Conservation (phyloP, 768 basidiomycete species). For the Lactarius vividus region DNA sequence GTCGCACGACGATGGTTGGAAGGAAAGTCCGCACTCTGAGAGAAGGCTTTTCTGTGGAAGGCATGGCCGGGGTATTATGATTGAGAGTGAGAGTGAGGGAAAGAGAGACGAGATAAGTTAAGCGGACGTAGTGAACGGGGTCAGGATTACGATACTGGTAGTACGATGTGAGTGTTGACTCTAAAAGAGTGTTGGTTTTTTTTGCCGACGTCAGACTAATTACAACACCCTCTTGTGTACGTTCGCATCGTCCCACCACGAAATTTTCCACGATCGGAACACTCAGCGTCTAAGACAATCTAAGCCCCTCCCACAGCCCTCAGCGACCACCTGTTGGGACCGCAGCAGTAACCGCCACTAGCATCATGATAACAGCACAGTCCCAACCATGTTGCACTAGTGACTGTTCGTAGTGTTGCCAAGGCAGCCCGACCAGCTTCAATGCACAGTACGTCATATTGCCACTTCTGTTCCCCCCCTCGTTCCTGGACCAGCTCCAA, state of each 20-base stretch:
- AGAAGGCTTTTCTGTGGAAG: slow-evolving; percentile 17
- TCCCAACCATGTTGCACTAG: background rate
- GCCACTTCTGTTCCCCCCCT: background rate
- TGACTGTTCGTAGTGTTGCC: background rate
- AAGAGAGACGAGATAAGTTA: slow-evolving; percentile 20
- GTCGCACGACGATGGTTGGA: slow-evolving; percentile 15
- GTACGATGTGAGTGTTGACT: slow-evolving; percentile 9
- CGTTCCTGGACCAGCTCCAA: background rate
- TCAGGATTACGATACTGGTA: slow-evolving; percentile 9
- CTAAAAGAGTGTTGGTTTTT: background rate
- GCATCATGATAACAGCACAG: background rate
- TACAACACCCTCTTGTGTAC: slow-evolving; percentile 12
- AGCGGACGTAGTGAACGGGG: slow-evolving; percentile 5
- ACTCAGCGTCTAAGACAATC: background rate
- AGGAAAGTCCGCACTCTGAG: slow-evolving; percentile 16
- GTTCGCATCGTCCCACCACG: background rate
- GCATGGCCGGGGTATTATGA: slow-evolving; percentile 19
- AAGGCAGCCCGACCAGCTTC: background rate
- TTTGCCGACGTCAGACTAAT: slow-evolving; percentile 4
- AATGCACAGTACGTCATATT: background rate
- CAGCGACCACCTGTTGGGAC: background rate
- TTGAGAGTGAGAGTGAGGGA: slow-evolving; percentile 8
- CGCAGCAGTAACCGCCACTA: background rate
- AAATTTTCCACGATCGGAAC: slow-evolving; percentile 10
- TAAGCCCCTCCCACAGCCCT: background rate